These are phyloP conservation scores for Tetrahymena borealis DNA, from an alignment of 73 alveolate species.

Conservation along the genomic window DNA sequence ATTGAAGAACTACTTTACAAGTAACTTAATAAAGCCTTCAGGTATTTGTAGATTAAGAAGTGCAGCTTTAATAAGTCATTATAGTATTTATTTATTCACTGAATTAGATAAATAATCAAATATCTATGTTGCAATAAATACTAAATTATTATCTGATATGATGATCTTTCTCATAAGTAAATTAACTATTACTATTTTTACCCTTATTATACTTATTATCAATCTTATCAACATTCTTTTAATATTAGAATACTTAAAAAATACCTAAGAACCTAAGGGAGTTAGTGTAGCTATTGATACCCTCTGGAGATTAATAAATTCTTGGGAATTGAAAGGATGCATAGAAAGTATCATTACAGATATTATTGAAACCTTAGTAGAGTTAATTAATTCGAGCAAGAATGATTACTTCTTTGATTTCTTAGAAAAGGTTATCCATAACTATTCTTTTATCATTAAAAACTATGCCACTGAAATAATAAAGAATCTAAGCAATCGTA, in stretches of 20 bases:
- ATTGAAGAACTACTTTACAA: not conserved
- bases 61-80: not conserved
- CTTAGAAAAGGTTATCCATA: not conserved
- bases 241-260: not conserved
- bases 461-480: not conserved
- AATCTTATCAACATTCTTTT: too few relatives aligned
- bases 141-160: not conserved
- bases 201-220: not conserved
- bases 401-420: not conserved
- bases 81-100: not conserved
- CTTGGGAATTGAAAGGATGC: not conserved
- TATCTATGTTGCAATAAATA: not conserved
- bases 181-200: too few relatives aligned
- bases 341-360: not conserved
- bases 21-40: not conserved
- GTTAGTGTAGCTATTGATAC: not conserved
- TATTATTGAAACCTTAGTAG: not conserved
- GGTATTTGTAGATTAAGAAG: not conserved
- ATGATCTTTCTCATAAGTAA: not conserved
- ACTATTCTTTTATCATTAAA: not conserved
- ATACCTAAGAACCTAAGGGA: not conserved
- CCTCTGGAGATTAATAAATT: not conserved
- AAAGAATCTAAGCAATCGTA: not conserved
- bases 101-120: not conserved
- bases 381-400: not conserved